Evolutionary conservation across 169 alveolate species (phyloP), one percentile per base, ranked within the genome.

Genomic region (Plasmodium blacklocki): DNA sequence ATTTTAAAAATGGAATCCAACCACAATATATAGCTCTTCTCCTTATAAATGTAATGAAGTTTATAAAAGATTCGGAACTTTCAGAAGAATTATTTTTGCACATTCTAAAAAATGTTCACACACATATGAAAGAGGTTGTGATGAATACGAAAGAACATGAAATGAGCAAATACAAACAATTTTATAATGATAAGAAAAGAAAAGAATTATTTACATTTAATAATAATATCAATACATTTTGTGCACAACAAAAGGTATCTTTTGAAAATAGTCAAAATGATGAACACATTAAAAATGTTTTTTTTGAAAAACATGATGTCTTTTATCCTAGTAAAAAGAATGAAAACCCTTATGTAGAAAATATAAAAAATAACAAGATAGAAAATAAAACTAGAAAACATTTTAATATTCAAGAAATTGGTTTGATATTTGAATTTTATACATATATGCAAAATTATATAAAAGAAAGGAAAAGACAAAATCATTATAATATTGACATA

Each of bases 361-460:
- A 74, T 58, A 32, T 21, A 12, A 29, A 29, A 26, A 23, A 12
- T 19, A n/a, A 59, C 18, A 39, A 7, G 63, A 0, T 1, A 43
- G 1, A 3, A 59, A 72, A 23, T 6, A 56, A 52, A 29, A 15
- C 12, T 15, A 67, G 91, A 60, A 11, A 12, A 3, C 21, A 83
- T 23, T 83, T 83, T 68, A 83, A 15, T 49, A 49, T 83, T 14
- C 91, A 83, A 29, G 91, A 83, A 73, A 68, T 83, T 49, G 91
- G 91, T 15, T 68, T 83, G 83, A 54, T 83, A 32, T 73, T 83
- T 11, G 85, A 83, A 32, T 83, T 83, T 83, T 83, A 83, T 68
- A 73, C 29, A 47, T 70, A 14, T 29, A 11, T 83, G 19, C 6
- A 5, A 19, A 62, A 32, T 43, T 26, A 62, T 45, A n/a, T 26